These are phyloP conservation scores for Cadophora malorum DNA, from an alignment of 2,329 filamentous ascomycete genomes.

Conservation along the genomic window DNA sequence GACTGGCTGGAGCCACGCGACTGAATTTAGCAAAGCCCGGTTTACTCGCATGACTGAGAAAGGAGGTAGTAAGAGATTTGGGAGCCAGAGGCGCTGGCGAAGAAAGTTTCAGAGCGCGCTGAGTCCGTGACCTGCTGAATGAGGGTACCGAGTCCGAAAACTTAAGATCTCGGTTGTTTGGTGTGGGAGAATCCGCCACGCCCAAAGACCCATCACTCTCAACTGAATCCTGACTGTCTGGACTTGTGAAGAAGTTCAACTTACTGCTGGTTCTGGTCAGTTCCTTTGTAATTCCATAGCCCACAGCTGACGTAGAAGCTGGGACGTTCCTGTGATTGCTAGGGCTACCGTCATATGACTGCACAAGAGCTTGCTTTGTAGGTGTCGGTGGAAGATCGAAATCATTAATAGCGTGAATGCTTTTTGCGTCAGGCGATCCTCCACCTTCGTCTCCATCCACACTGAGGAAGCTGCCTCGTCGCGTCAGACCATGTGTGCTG, in stretches of 20 bases:
- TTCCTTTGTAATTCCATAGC: constrained; percentile 38
- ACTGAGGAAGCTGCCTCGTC: constrained; percentile 74
- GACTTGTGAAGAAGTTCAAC: constrained; percentile 44
- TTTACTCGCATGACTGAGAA: constrained; percentile 47
- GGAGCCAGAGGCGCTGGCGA: constrained; percentile 39
- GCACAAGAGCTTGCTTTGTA: constrained; percentile 70
- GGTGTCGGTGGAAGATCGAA: constrained; percentile 89
- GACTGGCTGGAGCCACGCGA: constrained; percentile 63
- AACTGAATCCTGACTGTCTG: constrained; percentile 37
- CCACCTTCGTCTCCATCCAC: constrained; percentile 69
- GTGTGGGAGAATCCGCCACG: constrained; percentile 44
- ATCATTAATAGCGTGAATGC: constrained; percentile 65
- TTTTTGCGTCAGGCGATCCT: constrained; percentile 60
- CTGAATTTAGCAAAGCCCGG: constrained; percentile 59
- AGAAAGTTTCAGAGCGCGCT: constrained; percentile 43
- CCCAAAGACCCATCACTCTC: constrained; percentile 43
- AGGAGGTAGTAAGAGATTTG: constrained; percentile 42
- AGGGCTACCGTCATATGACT: constrained; percentile 41
- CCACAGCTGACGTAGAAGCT: constrained; percentile 38
- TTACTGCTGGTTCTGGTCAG: constrained; percentile 46
- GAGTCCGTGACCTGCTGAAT: constrained; percentile 47
- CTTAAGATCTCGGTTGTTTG: constrained; percentile 46
- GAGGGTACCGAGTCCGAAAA: constrained; percentile 49
- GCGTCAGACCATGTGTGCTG: constrained; percentile 51
- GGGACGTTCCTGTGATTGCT: constrained; percentile 41